Evolutionary conservation across 352 stramenopile species (phyloP).

Genomic region (Aphanomyces astaci): DNA sequence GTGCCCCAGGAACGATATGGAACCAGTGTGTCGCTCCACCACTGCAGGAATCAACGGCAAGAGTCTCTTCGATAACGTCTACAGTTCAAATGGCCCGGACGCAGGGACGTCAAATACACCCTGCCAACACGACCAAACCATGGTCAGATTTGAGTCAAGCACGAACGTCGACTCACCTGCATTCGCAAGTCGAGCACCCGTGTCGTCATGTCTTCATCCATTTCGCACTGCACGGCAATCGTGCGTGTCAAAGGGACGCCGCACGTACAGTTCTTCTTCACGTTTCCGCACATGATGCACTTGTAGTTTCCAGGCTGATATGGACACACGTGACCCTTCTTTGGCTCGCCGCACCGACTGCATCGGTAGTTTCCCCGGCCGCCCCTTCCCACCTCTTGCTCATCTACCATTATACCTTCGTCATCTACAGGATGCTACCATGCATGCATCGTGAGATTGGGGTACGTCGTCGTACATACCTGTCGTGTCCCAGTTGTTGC

Average conservation of each 20-base stretch:
- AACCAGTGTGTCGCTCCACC: background rate
- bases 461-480: too few relatives aligned
- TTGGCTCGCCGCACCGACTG: constrained; percentile 75
- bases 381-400: constrained; percentile 6
- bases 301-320: constrained; percentile 81
- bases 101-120: background rate
- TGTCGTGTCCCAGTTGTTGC: background rate
- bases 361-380: constrained; percentile 83
- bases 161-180: constrained; percentile 2
- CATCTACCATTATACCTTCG: background rate
- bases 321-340: constrained; percentile 81
- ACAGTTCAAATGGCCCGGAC: too few relatives aligned
- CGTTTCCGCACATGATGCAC: constrained; percentile 56
- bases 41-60: too few relatives aligned
- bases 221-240: constrained; percentile 65
- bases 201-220: constrained; percentile 81
- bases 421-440: background rate
- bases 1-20: too few relatives aligned
- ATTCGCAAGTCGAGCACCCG: constrained; percentile 55
- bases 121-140: background rate
- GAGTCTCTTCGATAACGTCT: too few relatives aligned
- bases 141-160: background rate
- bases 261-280: constrained; percentile 72
- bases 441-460: background rate
- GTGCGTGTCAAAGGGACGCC: constrained; percentile 50